Evolutionary conservation across 495 filamentous ascomycete species (phyloP).

Genomic region (Penicilliopsis zonata): DNA sequence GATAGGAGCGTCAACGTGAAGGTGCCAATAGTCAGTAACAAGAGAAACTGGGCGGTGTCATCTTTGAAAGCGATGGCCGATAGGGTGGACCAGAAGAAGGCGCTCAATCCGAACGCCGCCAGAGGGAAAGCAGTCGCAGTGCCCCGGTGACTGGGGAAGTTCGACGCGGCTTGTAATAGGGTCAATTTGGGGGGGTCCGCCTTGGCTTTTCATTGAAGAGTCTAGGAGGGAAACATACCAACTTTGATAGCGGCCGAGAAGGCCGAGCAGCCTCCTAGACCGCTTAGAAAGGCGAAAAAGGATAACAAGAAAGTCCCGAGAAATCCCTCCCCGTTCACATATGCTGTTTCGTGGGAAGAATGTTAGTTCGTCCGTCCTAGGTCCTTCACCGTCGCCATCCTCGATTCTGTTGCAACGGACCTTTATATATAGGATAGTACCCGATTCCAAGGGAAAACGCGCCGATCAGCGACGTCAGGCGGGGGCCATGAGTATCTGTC

Average conservation of each 20-base stretch:
- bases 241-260: constrained; percentile 81
- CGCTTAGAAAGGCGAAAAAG: constrained; percentile 73
- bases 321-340: constrained; percentile 38
- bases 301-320: constrained; percentile 60
- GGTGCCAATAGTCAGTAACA: constrained; percentile 72
- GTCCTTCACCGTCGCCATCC: neutral
- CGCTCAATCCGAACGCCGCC: constrained; percentile 86
- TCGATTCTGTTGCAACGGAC: constrained; percentile 19
- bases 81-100: constrained; percentile 83
- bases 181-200: neutral
- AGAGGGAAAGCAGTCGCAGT: constrained; percentile 91
- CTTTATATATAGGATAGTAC: constrained; percentile 67
- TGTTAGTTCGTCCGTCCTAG: neutral
- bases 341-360: constrained; percentile 21
- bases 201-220: constrained; percentile 1
- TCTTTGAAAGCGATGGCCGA: constrained; percentile 73
- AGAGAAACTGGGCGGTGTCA: constrained; percentile 66
- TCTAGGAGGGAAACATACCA: constrained; percentile 24
- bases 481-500: constrained; percentile 72
- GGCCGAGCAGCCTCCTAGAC: constrained; percentile 75
- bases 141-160: constrained; percentile 84
- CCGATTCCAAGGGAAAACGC: constrained; percentile 57
- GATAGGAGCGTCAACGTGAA: constrained; percentile 58
- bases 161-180: constrained; percentile 63
- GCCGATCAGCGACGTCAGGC: constrained; percentile 63